phyloP scores from a whole-genome alignment of 2,329 filamentous ascomycete genomes.

The Monilinia vaccinii-corymbosi region DNA sequence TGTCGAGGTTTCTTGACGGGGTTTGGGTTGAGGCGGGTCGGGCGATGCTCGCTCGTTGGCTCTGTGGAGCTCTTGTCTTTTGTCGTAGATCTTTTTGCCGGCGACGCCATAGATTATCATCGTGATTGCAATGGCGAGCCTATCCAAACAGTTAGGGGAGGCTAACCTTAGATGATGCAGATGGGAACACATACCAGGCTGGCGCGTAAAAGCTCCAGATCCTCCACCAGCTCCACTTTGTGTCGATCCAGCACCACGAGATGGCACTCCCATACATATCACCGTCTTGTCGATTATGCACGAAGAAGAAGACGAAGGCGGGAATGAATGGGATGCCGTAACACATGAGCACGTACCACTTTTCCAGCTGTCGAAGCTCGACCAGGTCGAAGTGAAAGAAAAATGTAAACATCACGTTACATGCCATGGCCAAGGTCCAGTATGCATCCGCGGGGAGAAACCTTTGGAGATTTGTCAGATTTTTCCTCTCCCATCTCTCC shows the following conservation, averaged over 20 bases:
- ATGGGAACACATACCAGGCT: constrained; percentile 39
- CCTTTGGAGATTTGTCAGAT: constrained; percentile 35
- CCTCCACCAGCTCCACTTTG: constrained; percentile 60
- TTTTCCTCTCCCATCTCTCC: background rate
- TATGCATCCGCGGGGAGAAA: constrained; percentile 69
- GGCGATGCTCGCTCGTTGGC: background rate
- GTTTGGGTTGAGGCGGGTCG: background rate
- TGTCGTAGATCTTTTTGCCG: constrained; percentile 58
- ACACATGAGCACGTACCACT: constrained; percentile 58
- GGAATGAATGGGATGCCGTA: constrained; percentile 67
- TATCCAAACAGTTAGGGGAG: constrained; percentile 24
- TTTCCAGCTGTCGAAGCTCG: constrained; percentile 57
- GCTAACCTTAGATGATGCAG: constrained; percentile 11
- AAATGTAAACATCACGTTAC: constrained; percentile 76
- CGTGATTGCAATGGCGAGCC: constrained; percentile 52
- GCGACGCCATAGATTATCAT: constrained; percentile 57
- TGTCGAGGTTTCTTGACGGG: background rate
- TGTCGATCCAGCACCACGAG: constrained; percentile 72
- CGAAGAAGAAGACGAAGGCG: constrained; percentile 57
- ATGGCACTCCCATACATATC: constrained; percentile 66
- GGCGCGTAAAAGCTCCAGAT: constrained; percentile 68
- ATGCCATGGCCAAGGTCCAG: constrained; percentile 74
- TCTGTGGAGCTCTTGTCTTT: constrained; percentile 42
- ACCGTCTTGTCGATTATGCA: constrained; percentile 42
- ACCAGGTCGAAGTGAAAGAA: constrained; percentile 62